Evolutionary conservation across 306 rosid genomes (phyloP).

Genomic region (Herpetospermum pedunculosum): DNA sequence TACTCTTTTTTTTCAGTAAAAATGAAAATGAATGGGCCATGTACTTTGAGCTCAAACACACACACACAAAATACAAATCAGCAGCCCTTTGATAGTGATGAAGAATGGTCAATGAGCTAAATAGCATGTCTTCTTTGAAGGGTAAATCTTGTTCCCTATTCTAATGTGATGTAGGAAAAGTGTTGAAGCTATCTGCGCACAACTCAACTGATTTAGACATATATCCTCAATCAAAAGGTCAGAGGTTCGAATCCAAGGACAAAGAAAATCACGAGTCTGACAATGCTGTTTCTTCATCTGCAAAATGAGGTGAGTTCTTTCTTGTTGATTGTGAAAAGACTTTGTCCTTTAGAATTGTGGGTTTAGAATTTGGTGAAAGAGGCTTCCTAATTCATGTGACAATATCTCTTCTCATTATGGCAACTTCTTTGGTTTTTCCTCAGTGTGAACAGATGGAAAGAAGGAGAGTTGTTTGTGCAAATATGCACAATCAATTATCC

Average conservation of each 20-base stretch:
- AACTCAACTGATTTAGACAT: no score
- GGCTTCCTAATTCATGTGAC: conserved; percentile 9
- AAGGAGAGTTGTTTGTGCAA: neutral
- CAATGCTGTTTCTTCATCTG: neutral
- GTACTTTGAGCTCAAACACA: conserved; percentile 3
- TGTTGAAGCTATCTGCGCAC: no score
- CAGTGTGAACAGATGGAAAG: conserved; percentile 7
- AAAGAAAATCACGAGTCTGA: neutral
- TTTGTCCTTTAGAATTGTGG: neutral
- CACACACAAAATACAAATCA: neutral
- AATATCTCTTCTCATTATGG: conserved; percentile 13
- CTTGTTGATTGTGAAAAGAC: neutral
- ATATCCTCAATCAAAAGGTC: no score
- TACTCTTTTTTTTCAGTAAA: no score
- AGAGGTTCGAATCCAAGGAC: no score
- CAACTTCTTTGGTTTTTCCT: neutral
- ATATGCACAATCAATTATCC: neutral
- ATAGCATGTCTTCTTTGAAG: neutral
- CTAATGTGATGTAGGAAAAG: neutral
- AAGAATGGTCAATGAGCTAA: neutral
- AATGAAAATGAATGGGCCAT: no score
- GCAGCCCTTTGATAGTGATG: neutral
- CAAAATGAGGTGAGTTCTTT: conserved; percentile 5
- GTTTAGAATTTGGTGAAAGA: neutral
- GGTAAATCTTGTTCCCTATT: neutral